phyloP scores from a whole-genome alignment of 2,329 filamentous ascomycete species.

The Ophiostoma quercus region DNA sequence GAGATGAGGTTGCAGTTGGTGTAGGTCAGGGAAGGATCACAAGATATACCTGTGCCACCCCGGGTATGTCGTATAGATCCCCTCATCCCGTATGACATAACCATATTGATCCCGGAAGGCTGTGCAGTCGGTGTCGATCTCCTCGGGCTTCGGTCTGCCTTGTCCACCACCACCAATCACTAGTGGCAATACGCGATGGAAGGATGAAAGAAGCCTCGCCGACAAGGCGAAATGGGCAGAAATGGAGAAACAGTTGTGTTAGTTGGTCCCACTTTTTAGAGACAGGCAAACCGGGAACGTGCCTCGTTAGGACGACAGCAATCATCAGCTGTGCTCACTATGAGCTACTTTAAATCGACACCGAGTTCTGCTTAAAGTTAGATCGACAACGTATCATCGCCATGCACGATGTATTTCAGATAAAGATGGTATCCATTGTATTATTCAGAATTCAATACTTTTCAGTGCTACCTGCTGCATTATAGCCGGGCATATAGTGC shows the following conservation, averaged over 20 bases:
- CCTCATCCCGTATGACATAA: neutral
- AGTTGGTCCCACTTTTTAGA: neutral
- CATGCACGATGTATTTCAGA: neutral
- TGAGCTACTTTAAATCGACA: neutral
- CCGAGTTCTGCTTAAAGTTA: neutral
- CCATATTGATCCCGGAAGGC: neutral
- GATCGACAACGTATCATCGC: neutral
- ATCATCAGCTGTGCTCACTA: no score
- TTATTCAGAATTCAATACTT: neutral
- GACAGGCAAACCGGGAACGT: neutral
- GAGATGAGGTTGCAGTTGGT: neutral
- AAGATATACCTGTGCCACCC: neutral
- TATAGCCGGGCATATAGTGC: slow-evolving; percentile 1
- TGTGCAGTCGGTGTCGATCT: neutral
- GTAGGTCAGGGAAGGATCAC: neutral
- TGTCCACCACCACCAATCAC: neutral
- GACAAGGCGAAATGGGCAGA: neutral
- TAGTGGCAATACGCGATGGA: neutral
- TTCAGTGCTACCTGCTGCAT: slow-evolving; percentile 2
- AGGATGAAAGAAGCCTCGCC: neutral
- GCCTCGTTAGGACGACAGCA: neutral
- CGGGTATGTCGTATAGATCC: neutral
- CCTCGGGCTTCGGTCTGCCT: neutral
- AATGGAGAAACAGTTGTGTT: neutral
- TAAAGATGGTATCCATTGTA: neutral